These are phyloP conservation scores for Yarrowia keelungensis DNA, from an alignment of 805 yeast genomes.

Conservation along the genomic window DNA sequence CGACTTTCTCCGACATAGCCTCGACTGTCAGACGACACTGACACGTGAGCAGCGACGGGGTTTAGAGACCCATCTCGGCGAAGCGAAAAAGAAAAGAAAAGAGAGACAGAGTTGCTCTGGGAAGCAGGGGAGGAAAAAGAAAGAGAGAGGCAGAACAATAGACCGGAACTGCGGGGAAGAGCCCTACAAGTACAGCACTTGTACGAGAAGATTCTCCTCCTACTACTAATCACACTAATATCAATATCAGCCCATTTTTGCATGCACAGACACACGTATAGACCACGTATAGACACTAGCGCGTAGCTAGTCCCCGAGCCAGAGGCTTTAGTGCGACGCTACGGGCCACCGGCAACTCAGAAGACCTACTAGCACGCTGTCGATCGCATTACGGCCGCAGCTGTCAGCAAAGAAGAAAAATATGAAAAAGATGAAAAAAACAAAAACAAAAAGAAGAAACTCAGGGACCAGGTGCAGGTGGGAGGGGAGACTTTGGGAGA, in stretches of 20 bases:
- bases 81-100: not conserved
- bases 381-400: slow-evolving; percentile 8
- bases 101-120: not conserved
- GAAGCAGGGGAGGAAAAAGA: not conserved
- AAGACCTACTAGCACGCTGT: not conserved
- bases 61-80: not conserved
- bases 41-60: not conserved
- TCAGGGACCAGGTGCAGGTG: not conserved
- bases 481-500: not conserved
- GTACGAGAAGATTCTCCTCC: too few species aligned
- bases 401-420: not conserved
- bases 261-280: not conserved
- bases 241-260: not conserved
- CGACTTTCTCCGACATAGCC: slow-evolving; percentile 6
- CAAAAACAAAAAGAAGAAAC: not conserved
- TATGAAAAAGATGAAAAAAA: not conserved
- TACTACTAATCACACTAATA: not conserved
- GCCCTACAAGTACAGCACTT: too few species aligned
- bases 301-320: too few species aligned
- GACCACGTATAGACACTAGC: slow-evolving; percentile 1
- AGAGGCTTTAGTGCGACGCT: not conserved
- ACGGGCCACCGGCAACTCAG: not conserved
- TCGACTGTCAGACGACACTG: not conserved
- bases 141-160: not conserved
- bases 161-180: not conserved